phyloP scores from a whole-genome alignment of 495 filamentous ascomycete genomes.

The Umbilicaria muhlenbergii region DNA sequence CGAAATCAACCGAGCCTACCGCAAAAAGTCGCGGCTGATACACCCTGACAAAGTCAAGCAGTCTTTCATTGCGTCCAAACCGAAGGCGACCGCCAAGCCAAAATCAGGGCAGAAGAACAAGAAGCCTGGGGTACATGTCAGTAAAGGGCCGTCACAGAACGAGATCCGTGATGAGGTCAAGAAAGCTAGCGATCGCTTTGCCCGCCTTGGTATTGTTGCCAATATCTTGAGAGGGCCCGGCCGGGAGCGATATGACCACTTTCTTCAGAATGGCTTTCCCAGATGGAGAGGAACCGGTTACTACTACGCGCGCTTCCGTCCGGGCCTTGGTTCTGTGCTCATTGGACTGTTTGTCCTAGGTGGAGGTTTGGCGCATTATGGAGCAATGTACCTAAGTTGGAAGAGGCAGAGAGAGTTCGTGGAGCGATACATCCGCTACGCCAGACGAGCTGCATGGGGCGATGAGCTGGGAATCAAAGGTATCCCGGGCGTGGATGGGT shows the following conservation, averaged over 20 bases:
- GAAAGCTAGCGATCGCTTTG: conserved; percentile 61
- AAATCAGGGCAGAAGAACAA: conserved; percentile 34
- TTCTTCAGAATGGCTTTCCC: conserved; percentile 86
- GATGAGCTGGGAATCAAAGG: conserved; percentile 50
- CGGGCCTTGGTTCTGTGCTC: conserved; percentile 73
- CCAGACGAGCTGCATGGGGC: conserved; percentile 78
- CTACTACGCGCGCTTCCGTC: conserved; percentile 88
- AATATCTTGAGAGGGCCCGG: conserved; percentile 66
- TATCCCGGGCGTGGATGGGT: conserved; percentile 47
- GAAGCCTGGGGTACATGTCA: conserved; percentile 48
- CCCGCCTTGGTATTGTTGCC: conserved; percentile 66
- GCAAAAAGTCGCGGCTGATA: conserved; percentile 62
- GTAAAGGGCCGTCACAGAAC: conserved; percentile 50
- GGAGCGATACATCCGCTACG: conserved; percentile 78
- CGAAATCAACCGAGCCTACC: conserved; percentile 85
- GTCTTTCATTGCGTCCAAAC: conserved; percentile 55
- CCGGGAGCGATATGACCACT: conserved; percentile 88
- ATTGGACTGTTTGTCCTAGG: conserved; percentile 69
- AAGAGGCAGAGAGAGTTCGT: conserved; percentile 83
- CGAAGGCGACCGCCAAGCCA: conserved; percentile 38
- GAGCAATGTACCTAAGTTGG: conserved; percentile 67
- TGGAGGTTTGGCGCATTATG: conserved; percentile 75
- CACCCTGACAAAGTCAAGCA: conserved; percentile 95
- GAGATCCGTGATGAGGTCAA: conserved; percentile 66
- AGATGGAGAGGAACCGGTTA: conserved; percentile 94